phyloP scores from a whole-genome alignment of 1,139 yeast species.

The Suhomyces bolitotheri region DNA sequence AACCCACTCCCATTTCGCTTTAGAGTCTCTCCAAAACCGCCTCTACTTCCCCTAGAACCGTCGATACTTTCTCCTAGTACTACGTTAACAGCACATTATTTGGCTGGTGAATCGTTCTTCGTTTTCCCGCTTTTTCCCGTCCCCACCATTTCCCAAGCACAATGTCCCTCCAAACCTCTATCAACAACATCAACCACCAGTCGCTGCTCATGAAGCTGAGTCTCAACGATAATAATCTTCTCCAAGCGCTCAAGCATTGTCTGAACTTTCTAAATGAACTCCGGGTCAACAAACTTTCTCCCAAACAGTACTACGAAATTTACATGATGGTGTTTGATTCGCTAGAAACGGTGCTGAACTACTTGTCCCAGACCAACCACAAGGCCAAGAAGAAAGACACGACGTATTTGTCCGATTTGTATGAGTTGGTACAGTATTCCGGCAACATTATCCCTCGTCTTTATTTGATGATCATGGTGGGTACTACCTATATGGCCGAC shows the following conservation, averaged over 20 bases:
- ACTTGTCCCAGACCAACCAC: constrained; percentile 61
- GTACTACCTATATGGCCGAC: constrained; percentile 80
- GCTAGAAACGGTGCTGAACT: constrained; percentile 64
- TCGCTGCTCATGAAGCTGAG: constrained; percentile 75
- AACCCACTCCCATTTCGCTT: too few relatives aligned
- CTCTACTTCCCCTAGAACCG: too few relatives aligned
- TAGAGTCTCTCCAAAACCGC: too few relatives aligned
- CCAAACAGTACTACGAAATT: constrained; percentile 91
- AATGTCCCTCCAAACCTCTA: constrained; percentile 48
- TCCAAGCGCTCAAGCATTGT: constrained; percentile 89
- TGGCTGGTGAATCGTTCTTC: too few relatives aligned
- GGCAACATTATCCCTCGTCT: constrained; percentile 90
- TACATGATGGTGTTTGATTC: constrained; percentile 87
- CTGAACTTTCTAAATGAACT: constrained; percentile 81
- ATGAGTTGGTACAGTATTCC: constrained; percentile 93
- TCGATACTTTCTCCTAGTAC: too few relatives aligned
- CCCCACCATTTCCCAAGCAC: background rate
- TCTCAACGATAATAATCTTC: constrained; percentile 66
- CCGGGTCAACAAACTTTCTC: constrained; percentile 72
- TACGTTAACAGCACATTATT: too few relatives aligned
- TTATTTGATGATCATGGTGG: constrained; percentile 93
- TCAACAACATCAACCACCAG: constrained; percentile 65
- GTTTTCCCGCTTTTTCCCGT: background rate
- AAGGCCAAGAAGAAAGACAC: constrained; percentile 21
- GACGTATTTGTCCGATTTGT: constrained; percentile 84